Evolutionary conservation across 2,329 filamentous ascomycete genomes (phyloP).

Genomic region (Pyrenophora teres): DNA sequence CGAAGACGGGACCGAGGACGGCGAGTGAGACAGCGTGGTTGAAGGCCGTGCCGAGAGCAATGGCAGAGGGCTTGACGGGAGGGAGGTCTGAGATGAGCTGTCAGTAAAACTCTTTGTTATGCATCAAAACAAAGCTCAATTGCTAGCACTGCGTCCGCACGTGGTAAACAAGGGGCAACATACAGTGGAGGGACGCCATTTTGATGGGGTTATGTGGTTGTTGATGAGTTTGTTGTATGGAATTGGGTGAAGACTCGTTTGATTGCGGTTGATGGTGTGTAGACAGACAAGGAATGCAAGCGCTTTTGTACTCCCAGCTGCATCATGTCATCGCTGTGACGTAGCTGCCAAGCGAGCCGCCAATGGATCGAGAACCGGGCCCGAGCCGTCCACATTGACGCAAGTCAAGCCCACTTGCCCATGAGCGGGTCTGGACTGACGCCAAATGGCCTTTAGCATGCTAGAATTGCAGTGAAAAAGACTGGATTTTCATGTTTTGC

Average conservation of each 20-base stretch:
- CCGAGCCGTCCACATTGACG: constrained; percentile 24
- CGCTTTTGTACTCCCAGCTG: constrained; percentile 42
- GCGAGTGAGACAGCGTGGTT: constrained; percentile 90
- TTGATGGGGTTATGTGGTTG: constrained; percentile 38
- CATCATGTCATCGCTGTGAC: constrained; percentile 40
- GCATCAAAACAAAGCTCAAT: constrained; percentile 13
- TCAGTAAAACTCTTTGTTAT: constrained; percentile 22
- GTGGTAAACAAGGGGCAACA: constrained; percentile 35
- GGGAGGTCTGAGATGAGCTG: constrained; percentile 61
- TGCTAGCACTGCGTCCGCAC: constrained; percentile 8
- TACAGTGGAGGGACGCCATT: constrained; percentile 66
- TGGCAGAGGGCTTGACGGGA: constrained; percentile 95
- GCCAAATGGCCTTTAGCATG: constrained; percentile 11
- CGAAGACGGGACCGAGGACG: constrained; percentile 86
- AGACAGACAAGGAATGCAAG: constrained; percentile 31
- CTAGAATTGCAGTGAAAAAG: constrained; percentile 6
- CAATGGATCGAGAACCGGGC: constrained; percentile 21
- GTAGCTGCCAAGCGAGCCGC: constrained; percentile 26
- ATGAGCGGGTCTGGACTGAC: constrained; percentile 24
- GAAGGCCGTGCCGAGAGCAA: constrained; percentile 94
- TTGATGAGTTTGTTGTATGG: constrained; percentile 19
- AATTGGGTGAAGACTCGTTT: constrained; percentile 12
- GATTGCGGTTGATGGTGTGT: constrained; percentile 20
- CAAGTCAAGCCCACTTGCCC: constrained; percentile 15
- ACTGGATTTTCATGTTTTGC: constrained; percentile 6